Percentiles rank a stretch among this genome's conserved stretches.
Evolutionary conservation across 805 yeast species (phyloP).

Genomic region (Cyberlindnera maritima): DNA sequence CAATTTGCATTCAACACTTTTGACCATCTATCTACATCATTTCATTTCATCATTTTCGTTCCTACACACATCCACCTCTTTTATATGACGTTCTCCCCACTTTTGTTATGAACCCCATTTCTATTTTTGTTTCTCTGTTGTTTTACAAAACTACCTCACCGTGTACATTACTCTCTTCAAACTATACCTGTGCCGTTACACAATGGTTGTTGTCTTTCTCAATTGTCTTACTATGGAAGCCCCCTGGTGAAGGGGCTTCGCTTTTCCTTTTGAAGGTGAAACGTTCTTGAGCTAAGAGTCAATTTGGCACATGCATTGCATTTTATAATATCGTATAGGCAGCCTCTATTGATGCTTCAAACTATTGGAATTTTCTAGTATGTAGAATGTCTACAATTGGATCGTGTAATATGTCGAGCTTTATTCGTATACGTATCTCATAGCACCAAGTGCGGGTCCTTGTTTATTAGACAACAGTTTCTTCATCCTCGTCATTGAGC

Average conservation of each 20-base stretch:
- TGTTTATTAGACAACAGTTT: background rate
- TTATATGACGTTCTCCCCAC: slow-evolving; percentile 2
- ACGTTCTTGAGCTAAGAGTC: background rate
- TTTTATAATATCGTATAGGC: slow-evolving; percentile 9
- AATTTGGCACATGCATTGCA: slow-evolving; percentile 10
- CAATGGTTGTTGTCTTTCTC: background rate
- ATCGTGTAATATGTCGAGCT: background rate
- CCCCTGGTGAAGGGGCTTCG: background rate
- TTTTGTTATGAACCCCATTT: slow-evolving; percentile 3
- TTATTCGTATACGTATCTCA: background rate
- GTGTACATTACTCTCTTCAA: background rate
- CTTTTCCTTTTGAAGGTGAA: background rate
- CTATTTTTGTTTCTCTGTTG: slow-evolving; percentile 1
- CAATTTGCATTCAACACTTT: background rate
- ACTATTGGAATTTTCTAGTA: background rate
- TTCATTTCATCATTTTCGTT: background rate
- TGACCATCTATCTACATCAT: background rate
- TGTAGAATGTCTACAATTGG: too few relatives aligned
- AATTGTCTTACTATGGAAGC: too few relatives aligned
- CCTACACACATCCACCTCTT: background rate
- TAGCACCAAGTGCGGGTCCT: too few relatives aligned
- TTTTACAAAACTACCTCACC: slow-evolving; percentile 1
- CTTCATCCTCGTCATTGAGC: slow-evolving; percentile 1
- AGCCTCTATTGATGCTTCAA: background rate
- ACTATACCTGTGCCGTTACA: slow-evolving; percentile 2